Evolutionary conservation across 140 eudicot species (phyloP).

Genomic region (Oenanthe javanica): DNA sequence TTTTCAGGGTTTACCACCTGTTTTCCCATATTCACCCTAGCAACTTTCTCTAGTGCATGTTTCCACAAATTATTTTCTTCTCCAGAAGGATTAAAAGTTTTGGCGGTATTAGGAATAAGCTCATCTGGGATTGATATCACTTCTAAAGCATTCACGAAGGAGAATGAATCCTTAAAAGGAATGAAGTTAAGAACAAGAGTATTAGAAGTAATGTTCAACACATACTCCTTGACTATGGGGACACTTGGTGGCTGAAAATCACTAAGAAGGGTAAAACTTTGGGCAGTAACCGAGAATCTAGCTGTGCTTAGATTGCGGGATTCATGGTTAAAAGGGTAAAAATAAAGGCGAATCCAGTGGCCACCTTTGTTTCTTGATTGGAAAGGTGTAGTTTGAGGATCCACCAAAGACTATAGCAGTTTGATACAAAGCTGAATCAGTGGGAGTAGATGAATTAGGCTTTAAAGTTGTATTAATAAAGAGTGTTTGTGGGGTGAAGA

Average conservation of each 20-base stretch:
- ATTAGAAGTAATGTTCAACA: constrained; percentile 41
- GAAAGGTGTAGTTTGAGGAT: constrained; percentile 50
- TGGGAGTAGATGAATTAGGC: constrained; percentile 26
- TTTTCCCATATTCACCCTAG: constrained; percentile 78
- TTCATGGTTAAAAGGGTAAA: constrained; percentile 44
- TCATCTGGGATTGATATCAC: constrained; percentile 63
- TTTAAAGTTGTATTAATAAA: constrained; percentile 22
- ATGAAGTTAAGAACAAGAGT: constrained; percentile 36
- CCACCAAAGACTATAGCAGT: constrained; percentile 49
- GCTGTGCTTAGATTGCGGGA: constrained; percentile 35
- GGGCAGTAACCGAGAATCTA: constrained; percentile 54
- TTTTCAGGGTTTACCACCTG: constrained; percentile 39
- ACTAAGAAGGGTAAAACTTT: constrained; percentile 41
- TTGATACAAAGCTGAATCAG: constrained; percentile 34
- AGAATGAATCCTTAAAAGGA: constrained; percentile 53
- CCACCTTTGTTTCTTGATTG: constrained; percentile 49
- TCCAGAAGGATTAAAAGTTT: constrained; percentile 14
- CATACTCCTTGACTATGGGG: constrained; percentile 52
- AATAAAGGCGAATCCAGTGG: constrained; percentile 61
- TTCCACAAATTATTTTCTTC: constrained; percentile 20
- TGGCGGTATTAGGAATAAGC: constrained; percentile 33
- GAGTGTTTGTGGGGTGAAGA: constrained; percentile 37
- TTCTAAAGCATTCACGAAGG: constrained; percentile 60
- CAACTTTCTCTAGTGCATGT: constrained; percentile 50
- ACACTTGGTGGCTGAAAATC: constrained; percentile 36